Evolutionary conservation across 1,284 basidiomycete species (phyloP), one percentile per base, ranked within the genome.

Genomic region (Trametes hirsuta): DNA sequence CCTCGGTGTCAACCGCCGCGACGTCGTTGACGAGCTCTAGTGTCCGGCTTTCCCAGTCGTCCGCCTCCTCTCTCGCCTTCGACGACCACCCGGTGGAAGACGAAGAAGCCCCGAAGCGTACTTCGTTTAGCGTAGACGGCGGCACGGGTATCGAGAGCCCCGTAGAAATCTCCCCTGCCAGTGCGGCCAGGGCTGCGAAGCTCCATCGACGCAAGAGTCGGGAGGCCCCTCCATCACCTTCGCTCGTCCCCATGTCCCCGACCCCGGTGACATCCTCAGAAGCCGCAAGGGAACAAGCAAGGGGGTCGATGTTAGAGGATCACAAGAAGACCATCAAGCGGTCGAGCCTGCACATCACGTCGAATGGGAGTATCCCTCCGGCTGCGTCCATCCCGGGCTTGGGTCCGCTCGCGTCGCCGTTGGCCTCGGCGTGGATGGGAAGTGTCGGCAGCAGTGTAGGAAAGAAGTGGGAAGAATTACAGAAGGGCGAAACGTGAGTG

Each of bases 381-480:
- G 62, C 71, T 2, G 68, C 72, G 45, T 72, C 73, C 22, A 72
- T 75, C 10, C 71, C 74, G 21, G 74, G 74, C 11, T 61, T 75
- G 30, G 70, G 69, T 24, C 59, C 69, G 57, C 62, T 65, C 53
- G 66, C 59, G 37, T 61, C 55, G 51, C 66, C 53, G 59, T 62
- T 62, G 35, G 62, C 66, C 61, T 69, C 69, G 45, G 75, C 79
- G 35, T 84, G 82, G 84, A 76, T 83, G 68, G 83, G 77, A 48
- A 84, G 67, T 59, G 74, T 85, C 61, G 74, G 75, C 50, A 72
- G 65, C 60, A 72, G 68, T 40, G 71, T 79, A 14, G 84, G 87
- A 21, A 85, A 82, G 74, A 85, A 83, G 68, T 81, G 85, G 74
- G 84, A 80, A 52, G 84, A 84, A 63, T 67, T 89, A 34, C 84